phyloP scores from a whole-genome alignment of 176 grass and related monocot species.

The Oryza glaberrima region DNA sequence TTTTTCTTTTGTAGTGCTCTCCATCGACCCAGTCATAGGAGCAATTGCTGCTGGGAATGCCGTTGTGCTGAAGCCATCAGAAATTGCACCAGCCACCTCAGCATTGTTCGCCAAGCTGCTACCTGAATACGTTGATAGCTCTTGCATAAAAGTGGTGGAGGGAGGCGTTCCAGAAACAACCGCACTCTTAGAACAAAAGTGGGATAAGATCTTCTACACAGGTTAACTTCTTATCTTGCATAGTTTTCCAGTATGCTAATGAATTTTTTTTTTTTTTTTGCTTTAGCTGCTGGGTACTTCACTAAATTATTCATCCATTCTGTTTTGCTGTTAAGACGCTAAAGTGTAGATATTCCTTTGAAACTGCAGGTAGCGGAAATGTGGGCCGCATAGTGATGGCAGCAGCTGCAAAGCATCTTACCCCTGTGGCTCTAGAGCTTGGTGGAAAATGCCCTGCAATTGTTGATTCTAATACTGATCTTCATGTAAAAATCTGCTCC shows the following conservation, averaged over 20 bases:
- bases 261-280: background rate
- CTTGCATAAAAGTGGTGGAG: conserved; percentile 92
- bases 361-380: conserved; percentile 63
- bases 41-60: conserved; percentile 88
- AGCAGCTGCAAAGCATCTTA: conserved; percentile 87
- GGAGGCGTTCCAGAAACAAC: conserved; percentile 71
- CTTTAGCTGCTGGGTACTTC: background rate
- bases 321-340: background rate
- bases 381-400: conserved; percentile 79
- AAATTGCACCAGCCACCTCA: conserved; percentile 80
- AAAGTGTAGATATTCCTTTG: background rate
- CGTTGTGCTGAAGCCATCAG: conserved; percentile 91
- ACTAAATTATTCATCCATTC: conserved; percentile 9
- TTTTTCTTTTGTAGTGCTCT: conserved; percentile 56
- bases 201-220: conserved; percentile 99
- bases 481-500: conserved; percentile 61
- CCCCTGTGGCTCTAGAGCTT: conserved; percentile 83
- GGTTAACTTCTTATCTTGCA: conserved; percentile 48
- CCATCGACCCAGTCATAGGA: conserved; percentile 84
- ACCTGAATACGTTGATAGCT: conserved; percentile 83
- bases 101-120: conserved; percentile 70
- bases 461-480: conserved; percentile 74
- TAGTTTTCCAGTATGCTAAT: background rate
- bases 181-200: conserved; percentile 75
- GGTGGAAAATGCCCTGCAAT: conserved; percentile 95